Evolutionary conservation across 2,329 filamentous ascomycete species (phyloP), one percentile per base, ranked within the genome.

Genomic region (Diplodia mutila): DNA sequence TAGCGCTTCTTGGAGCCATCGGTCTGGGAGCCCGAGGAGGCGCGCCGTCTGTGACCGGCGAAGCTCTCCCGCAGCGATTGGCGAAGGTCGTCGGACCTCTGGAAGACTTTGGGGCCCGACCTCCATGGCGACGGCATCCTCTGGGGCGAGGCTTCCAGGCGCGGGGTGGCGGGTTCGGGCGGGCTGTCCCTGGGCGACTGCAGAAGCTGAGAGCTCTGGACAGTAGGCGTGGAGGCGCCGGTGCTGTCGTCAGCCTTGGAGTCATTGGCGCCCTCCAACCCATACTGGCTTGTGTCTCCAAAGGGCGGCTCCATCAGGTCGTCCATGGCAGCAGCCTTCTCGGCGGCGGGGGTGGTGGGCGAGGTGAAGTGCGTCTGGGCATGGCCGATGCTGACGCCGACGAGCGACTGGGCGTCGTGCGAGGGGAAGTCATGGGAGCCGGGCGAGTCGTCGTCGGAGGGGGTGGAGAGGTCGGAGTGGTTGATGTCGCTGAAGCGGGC

Each of bases 341-440:
- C 87, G 23, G 83, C 83, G 11, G 84, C 85, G 0, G 87, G 86
- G 4, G 86, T 89, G 51, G 81, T 80, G 11, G 86, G 83, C 21
- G 85, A 86, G 42, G 82, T 85, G 74, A 89, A 79, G 52, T 84
- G 82, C 61, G 83, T 86, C 74, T 89, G 87, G 51, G 82, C 80
- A 48, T 80, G 81, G 68, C 86, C 82, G 69, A 89, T 87, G 73
- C 86, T 88, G 72, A 89, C 81, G 2, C 86, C 86, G 71, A 89
- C 81, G 39, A 87, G 79, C 14, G 77, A 80, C 64, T 79, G 77
- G 18, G 76, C 80, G 69, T 81, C 79, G 59, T 81, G 79, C 55
- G 78, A 68, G 69, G 76, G 73, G 64, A 78, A 69, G 39, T 67
- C 69, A 32, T 70, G 68, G 65, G 75, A 71, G 64, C 75, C 72